Evolutionary conservation across 495 filamentous ascomycete species (phyloP).

Genomic region (Penicillium angulare): DNA sequence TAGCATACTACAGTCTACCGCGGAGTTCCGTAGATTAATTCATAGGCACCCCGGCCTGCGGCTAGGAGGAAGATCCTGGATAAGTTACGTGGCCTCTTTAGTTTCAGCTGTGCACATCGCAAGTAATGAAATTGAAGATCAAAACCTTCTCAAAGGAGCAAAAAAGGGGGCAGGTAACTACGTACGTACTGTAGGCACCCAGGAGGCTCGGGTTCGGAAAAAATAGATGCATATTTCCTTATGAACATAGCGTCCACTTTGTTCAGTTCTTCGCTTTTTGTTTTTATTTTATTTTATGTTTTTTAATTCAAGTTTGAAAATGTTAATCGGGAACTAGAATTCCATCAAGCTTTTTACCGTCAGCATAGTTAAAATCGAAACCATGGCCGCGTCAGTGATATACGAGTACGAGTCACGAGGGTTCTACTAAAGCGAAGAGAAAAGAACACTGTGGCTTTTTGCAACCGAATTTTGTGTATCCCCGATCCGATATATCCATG

Average conservation of each 20-base stretch:
- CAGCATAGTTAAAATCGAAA: slow-evolving; percentile 19
- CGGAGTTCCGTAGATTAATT: too few relatives aligned
- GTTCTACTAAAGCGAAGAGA: too few relatives aligned
- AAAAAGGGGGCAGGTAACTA: too few relatives aligned
- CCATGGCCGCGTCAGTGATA: slow-evolving; percentile 20
- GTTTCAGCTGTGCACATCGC: not conserved
- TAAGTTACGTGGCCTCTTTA: slow-evolving; percentile 5
- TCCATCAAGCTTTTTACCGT: slow-evolving; percentile 19
- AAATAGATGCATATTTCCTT: too few relatives aligned
- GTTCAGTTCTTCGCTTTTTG: too few relatives aligned
- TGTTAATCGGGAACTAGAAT: slow-evolving; percentile 6
- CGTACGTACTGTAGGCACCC: too few relatives aligned
- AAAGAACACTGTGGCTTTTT: slow-evolving; percentile 24
- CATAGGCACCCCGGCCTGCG: not conserved
- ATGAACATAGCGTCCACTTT: too few relatives aligned
- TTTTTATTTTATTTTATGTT: not conserved
- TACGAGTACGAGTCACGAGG: slow-evolving; percentile 30
- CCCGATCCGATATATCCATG: not conserved
- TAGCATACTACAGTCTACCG: too few relatives aligned
- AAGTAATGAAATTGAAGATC: not conserved
- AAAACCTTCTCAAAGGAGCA: too few relatives aligned
- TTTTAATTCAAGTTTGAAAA: not conserved
- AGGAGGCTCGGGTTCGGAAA: too few relatives aligned
- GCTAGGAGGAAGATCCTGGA: too few relatives aligned
- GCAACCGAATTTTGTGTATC: not conserved